These are phyloP conservation scores for Dactylellina cionopaga DNA, from an alignment of 2,329 filamentous ascomycete genomes.

Conservation along the genomic window DNA sequence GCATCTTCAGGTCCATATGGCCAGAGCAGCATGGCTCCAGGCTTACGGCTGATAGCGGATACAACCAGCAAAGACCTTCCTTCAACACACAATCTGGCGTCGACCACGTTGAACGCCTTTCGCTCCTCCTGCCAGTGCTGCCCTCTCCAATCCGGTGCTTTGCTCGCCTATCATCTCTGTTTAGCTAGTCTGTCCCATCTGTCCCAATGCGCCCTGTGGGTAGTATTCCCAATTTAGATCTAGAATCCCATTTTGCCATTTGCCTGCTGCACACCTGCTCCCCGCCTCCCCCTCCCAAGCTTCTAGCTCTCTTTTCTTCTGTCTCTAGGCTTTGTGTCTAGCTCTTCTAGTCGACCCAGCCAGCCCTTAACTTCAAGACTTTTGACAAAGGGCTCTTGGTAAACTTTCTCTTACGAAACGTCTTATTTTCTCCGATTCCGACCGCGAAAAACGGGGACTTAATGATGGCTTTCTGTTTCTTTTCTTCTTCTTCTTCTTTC, in stretches of 20 bases:
- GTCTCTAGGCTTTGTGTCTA: too few species aligned
- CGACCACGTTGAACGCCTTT: neutral
- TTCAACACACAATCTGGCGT: neutral
- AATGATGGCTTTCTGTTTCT: neutral
- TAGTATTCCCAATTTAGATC: constrained; percentile 24
- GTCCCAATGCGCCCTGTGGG: neutral
- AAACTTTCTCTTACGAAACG: too few species aligned
- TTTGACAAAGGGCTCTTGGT: too few species aligned
- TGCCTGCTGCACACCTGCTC: too few species aligned
- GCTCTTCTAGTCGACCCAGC: neutral
- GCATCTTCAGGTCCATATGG: too few species aligned
- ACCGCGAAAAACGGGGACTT: constrained; percentile 10
- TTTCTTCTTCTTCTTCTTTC: neutral
- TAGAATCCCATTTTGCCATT: too few species aligned
- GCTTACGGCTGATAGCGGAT: constrained; percentile 14
- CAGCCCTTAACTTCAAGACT: too few species aligned
- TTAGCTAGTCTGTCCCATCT: constrained; percentile 3
- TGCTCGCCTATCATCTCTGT: constrained; percentile 19
- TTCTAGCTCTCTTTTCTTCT: too few species aligned
- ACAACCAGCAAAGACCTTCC: constrained; percentile 32
- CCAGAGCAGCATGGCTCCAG: too few species aligned
- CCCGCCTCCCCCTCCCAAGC: neutral
- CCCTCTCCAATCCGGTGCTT: too few species aligned
- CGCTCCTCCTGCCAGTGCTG: neutral
- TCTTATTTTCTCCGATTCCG: constrained; percentile 19